Base-by-base conservation (phyloP, 78 protist species). In the Tieghemostelium lacteum region DNA sequence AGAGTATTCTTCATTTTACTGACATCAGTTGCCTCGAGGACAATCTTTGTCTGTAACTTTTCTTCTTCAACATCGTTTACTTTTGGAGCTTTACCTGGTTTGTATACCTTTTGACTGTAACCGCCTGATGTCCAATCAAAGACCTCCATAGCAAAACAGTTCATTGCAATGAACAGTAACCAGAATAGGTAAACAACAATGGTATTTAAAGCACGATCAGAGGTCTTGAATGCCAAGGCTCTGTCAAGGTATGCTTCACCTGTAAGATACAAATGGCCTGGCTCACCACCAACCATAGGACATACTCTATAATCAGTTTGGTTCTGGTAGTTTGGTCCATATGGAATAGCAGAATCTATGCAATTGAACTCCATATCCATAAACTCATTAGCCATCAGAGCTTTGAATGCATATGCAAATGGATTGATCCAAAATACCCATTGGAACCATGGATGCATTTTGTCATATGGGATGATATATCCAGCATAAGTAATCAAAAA, bases 401-500 rank as follows among this genome's bases (percentile, higher is more conserved):
- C 75, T 64, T 76, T 76, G 72, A 88, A 88, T 3, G 88, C 69
- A 24, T 88, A 88, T 8, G 73, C 24, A 60, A 76, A 50, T 75
- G 87, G 88, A 61, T 88, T 75, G 69, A 77, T 69, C 87, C 87
- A 88, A 29, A 54, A 57, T 52, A 76, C 60, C 94, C 94, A 88
- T 26, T 62, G 29, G 31, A 88, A 71, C 93, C 93, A 87, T 20
- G 86, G 85, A 31, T 60, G 74, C 74, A 87, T 72, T 58, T 87
- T 66, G 65, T 72, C 54, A 16, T 50, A 61, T 60, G 93, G 86
- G 29, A 87, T 73, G 19, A 57, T 50, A 40, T 87, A 87, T 50
- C 93, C 93, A n/a, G 70, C 36, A 45, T 63, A 87, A 67, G 86
- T 75, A 28, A 87, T 40, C 71, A 73, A 39, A 29, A 87, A 62